Evolutionary conservation across 164 flowering plant genomes (phyloP).

Genomic region (Vitis vinifera): DNA sequence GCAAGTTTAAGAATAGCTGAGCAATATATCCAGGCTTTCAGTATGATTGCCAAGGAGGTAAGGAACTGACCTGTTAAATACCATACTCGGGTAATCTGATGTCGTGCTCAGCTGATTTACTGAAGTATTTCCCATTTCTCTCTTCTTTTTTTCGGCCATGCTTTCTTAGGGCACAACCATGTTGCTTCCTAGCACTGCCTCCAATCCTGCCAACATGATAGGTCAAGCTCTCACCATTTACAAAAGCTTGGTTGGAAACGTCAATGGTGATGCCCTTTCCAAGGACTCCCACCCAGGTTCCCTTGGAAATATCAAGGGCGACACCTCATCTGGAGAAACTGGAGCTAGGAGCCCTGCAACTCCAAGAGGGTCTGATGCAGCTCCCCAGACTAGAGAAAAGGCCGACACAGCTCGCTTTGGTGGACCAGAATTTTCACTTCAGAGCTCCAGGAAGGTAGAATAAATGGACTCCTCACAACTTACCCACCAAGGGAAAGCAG

Average conservation of each 20-base stretch:
- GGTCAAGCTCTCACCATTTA: constrained; percentile 64
- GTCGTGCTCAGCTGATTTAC: not conserved
- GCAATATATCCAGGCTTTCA: constrained; percentile 79
- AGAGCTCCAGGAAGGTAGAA: constrained; percentile 24
- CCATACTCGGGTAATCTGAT: not conserved
- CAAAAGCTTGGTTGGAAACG: constrained; percentile 51
- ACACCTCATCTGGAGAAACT: constrained; percentile 13
- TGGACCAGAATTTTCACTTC: constrained; percentile 50
- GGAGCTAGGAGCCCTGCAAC: constrained; percentile 7
- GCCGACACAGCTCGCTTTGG: too few species aligned
- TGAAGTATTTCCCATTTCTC: not conserved
- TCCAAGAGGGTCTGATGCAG: not conserved
- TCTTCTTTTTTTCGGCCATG: not conserved
- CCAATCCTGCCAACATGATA: constrained; percentile 65
- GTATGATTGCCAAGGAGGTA: constrained; percentile 88
- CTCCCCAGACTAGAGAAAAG: too few species aligned
- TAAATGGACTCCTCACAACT: not conserved
- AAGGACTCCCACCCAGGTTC: constrained; percentile 6
- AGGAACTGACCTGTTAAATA: not conserved
- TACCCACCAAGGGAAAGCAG: not conserved
- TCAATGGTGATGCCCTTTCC: constrained; percentile 7
- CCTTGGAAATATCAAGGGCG: not conserved
- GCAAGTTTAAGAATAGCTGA: constrained; percentile 86
- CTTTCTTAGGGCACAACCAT: constrained; percentile 66
- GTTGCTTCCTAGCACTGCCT: constrained; percentile 64